These are phyloP conservation scores for Euphrasia arctica DNA, from an alignment of 305 asterid genomes.

Conservation along the genomic window DNA sequence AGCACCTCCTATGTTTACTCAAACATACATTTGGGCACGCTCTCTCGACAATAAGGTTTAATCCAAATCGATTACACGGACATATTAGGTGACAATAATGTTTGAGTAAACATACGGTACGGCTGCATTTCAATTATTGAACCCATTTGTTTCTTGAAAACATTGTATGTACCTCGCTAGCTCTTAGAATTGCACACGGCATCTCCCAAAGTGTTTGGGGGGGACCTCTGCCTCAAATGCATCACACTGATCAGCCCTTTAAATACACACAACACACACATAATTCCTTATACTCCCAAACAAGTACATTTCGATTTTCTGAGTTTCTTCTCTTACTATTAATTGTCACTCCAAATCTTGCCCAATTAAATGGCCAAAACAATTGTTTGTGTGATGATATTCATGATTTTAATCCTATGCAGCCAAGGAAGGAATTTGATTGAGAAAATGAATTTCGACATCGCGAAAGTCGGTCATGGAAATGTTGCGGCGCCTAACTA, in stretches of 20 bases:
- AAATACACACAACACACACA: neutral
- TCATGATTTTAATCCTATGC: slow-evolving; percentile 31
- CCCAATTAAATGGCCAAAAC: slow-evolving; percentile 31
- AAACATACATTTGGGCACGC: no score
- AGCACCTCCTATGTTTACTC: no score
- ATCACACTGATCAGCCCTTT: neutral
- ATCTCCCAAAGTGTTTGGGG: neutral
- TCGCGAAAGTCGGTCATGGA: neutral
- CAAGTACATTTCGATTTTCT: neutral
- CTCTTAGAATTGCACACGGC: neutral
- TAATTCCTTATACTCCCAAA: neutral
- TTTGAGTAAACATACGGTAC: no score
- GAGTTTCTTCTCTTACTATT: neutral
- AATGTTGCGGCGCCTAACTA: slow-evolving; percentile 16
- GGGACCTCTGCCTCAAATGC: neutral
- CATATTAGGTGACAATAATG: no score
- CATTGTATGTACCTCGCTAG: neutral
- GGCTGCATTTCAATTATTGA: neutral
- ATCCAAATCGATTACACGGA: no score
- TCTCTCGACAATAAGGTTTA: no score
- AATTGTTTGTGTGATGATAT: slow-evolving; percentile 18
- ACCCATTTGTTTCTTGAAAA: neutral
- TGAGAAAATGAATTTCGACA: neutral
- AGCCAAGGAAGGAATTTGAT: slow-evolving; percentile 38
- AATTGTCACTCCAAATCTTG: neutral